phyloP scores from a whole-genome alignment of 1,284 basidiomycete genomes.

The Ganoderma sinense region DNA sequence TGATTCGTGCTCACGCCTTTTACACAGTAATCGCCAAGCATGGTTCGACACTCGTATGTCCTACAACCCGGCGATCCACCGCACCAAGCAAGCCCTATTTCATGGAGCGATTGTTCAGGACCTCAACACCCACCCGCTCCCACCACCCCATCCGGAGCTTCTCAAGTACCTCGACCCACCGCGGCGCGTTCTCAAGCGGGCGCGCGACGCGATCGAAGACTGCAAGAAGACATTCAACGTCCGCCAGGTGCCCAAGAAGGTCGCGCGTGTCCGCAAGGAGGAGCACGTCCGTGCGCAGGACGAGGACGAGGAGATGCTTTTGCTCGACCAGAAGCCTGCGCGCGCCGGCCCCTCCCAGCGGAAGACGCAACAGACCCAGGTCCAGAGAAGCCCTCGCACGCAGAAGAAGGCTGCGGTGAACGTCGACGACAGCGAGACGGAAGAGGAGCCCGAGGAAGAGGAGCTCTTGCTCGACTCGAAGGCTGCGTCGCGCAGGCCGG shows the following conservation, averaged over 20 bases:
- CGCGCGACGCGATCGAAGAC: constrained; percentile 61
- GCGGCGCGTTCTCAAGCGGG: constrained; percentile 65
- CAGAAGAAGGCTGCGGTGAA: constrained; percentile 38
- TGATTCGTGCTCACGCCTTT: background rate
- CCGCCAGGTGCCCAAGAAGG: constrained; percentile 73
- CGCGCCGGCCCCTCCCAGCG: constrained; percentile 36
- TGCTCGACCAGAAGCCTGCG: constrained; percentile 61
- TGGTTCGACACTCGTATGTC: constrained; percentile 86
- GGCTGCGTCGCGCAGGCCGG: constrained; percentile 32
- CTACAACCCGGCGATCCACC: constrained; percentile 91
- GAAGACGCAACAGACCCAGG: constrained; percentile 17
- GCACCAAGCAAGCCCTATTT: constrained; percentile 92
- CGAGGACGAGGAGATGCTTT: constrained; percentile 68
- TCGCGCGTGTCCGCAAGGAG: constrained; percentile 58
- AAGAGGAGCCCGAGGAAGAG: constrained; percentile 34
- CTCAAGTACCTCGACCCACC: constrained; percentile 88
- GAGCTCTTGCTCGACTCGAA: constrained; percentile 40
- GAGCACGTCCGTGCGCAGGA: constrained; percentile 66
- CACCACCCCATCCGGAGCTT: constrained; percentile 86
- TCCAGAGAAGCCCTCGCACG: constrained; percentile 1
- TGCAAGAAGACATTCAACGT: constrained; percentile 77
- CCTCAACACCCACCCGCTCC: constrained; percentile 76
- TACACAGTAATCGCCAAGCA: constrained; percentile 57
- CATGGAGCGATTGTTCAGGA: constrained; percentile 84
- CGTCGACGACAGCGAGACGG: constrained; percentile 35